Evolutionary conservation across 495 filamentous ascomycete species (phyloP).

Genomic region (Chaetomium tenue): DNA sequence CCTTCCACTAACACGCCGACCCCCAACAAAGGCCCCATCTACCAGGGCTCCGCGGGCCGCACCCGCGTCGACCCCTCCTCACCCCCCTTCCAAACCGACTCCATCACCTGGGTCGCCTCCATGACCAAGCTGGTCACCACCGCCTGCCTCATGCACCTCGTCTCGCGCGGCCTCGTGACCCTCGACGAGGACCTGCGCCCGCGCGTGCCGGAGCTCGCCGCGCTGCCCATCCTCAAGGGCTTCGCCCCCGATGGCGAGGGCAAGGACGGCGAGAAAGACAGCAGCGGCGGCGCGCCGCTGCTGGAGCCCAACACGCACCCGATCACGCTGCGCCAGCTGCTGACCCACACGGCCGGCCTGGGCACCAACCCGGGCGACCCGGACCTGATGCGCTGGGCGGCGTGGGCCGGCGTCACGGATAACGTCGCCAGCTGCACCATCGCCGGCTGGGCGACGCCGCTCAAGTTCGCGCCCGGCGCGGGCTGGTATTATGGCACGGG

Average conservation of each 20-base stretch:
- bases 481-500: conserved; percentile 37
- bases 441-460: conserved; percentile 35
- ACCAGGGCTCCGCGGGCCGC: conserved; percentile 30
- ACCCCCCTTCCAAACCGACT: conserved; percentile 40
- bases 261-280: conserved; percentile 1
- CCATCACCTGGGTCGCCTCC: conserved; percentile 50
- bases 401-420: conserved; percentile 24
- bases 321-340: conserved; percentile 36
- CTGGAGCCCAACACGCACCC: conserved; percentile 29
- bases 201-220: conserved; percentile 37
- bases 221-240: conserved; percentile 30
- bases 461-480: conserved; percentile 33
- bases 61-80: conserved; percentile 16
- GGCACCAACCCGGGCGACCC: conserved; percentile 32
- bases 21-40: conserved; percentile 24
- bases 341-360: conserved; percentile 37
- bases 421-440: conserved; percentile 20
- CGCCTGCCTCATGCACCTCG: conserved; percentile 37
- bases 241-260: too few relatives aligned
- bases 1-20: conserved; percentile 1
- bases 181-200: conserved; percentile 38
- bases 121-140: conserved; percentile 41
- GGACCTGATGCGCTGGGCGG: conserved; percentile 29
- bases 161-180: conserved; percentile 36
- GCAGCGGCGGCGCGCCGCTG: conserved; percentile 17